Evolutionary conservation across 441 rosid genomes (phyloP).

Genomic region (Adansonia rubrostipa): DNA sequence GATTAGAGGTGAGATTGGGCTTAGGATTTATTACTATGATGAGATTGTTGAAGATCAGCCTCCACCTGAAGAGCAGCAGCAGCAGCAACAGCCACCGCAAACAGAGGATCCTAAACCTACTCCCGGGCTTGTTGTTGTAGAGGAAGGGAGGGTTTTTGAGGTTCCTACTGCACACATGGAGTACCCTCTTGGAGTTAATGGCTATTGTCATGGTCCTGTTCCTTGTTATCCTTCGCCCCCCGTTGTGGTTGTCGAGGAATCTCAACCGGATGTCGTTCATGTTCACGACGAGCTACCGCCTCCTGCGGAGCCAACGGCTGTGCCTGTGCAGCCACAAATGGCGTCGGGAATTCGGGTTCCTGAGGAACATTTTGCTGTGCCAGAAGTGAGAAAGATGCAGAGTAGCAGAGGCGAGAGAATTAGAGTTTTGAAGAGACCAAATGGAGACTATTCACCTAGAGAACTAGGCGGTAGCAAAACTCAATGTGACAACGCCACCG

Average conservation of each 20-base stretch:
- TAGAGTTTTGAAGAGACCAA: slow-evolving; percentile 50
- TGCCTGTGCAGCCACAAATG: neutral
- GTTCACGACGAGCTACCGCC: slow-evolving; percentile 37
- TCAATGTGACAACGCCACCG: neutral
- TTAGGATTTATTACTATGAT: slow-evolving; percentile 72
- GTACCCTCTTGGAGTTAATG: slow-evolving; percentile 20
- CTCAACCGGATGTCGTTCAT: slow-evolving; percentile 54
- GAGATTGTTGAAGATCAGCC: slow-evolving; percentile 47
- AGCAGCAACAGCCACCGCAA: slow-evolving; percentile 31
- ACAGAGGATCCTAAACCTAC: slow-evolving; percentile 18
- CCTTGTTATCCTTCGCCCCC: slow-evolving; percentile 48
- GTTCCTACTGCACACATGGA: slow-evolving; percentile 42
- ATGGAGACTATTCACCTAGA: slow-evolving; percentile 70
- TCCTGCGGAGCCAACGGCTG: neutral
- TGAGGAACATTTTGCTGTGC: slow-evolving; percentile 33
- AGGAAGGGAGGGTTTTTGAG: slow-evolving; percentile 60
- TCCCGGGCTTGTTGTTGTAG: slow-evolving; percentile 41
- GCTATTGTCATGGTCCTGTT: slow-evolving; percentile 15
- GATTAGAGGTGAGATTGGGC: slow-evolving; percentile 80
- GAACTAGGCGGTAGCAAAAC: slow-evolving; percentile 50
- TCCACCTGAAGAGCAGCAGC: slow-evolving; percentile 31
- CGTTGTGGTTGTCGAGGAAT: slow-evolving; percentile 54
- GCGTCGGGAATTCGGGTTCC: neutral
- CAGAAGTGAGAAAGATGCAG: slow-evolving; percentile 71
- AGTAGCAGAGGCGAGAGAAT: slow-evolving; percentile 55